Conservation (phyloP, 306 rosid genomes). For the Corylus heterophylla region DNA sequence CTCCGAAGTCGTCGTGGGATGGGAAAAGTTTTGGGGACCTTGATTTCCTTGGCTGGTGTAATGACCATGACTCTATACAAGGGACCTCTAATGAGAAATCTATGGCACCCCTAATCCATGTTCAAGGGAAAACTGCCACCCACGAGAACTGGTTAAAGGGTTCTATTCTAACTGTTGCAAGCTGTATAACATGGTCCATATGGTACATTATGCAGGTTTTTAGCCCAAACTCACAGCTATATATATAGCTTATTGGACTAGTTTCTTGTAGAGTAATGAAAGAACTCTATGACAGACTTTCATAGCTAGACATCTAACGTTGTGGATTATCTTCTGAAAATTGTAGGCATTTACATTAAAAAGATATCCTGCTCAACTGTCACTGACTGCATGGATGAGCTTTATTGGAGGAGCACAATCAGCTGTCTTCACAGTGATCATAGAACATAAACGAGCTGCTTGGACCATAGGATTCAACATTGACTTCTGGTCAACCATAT, state of each 20-base stretch:
- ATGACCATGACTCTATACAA: constrained; percentile 79
- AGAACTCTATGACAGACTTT: background rate
- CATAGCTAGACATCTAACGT: background rate
- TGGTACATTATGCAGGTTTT: constrained; percentile 89
- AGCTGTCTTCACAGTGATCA: constrained; percentile 51
- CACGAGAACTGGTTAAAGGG: constrained; percentile 73
- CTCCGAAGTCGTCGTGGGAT: constrained; percentile 48
- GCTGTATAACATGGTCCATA: constrained; percentile 76
- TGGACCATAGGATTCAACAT: constrained; percentile 70
- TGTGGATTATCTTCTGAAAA: constrained; percentile 12
- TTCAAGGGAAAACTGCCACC: constrained; percentile 37
- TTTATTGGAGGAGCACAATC: constrained; percentile 80
- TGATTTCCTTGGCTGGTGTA: constrained; percentile 71
- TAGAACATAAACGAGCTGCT: constrained; percentile 52
- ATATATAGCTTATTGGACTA: background rate
- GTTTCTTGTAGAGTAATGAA: background rate
- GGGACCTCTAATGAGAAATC: constrained; percentile 54
- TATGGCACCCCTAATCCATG: constrained; percentile 58
- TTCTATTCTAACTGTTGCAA: constrained; percentile 62
- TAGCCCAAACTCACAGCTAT: background rate
- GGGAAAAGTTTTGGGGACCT: constrained; percentile 70
- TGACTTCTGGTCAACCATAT: constrained; percentile 68
- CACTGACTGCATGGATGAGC: constrained; percentile 76
- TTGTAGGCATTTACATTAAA: constrained; percentile 72
- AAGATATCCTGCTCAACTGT: constrained; percentile 80